Evolutionary conservation across 108 stramenopile species (phyloP).

Genomic region (Discostella pseudostelligera): DNA sequence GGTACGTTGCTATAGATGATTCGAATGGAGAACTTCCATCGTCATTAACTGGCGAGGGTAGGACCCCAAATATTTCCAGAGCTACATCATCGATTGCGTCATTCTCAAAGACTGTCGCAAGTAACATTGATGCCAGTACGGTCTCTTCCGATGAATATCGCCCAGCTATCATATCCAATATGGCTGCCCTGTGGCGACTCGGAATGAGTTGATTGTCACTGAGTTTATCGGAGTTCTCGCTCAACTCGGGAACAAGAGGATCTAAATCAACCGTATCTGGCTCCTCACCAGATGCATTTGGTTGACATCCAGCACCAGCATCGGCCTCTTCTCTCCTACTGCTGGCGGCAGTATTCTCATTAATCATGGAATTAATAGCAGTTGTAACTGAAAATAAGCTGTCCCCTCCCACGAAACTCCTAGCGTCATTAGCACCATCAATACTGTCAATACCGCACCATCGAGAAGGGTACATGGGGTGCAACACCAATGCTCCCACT

Average conservation of each 20-base stretch:
- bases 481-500: constrained; percentile 26
- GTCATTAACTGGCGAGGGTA: constrained; percentile 35
- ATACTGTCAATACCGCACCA: constrained; percentile 12
- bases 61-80: constrained; percentile 46
- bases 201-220: constrained; percentile 5
- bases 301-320: constrained; percentile 36
- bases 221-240: constrained; percentile 12
- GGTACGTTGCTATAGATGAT: constrained; percentile 47
- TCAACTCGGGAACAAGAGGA: constrained; percentile 10
- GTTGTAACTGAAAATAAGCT: constrained; percentile 12
- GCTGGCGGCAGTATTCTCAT: background rate
- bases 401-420: background rate
- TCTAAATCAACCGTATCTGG: constrained; percentile 19
- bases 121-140: constrained; percentile 55
- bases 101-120: constrained; percentile 61
- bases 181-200: constrained; percentile 28
- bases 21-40: constrained; percentile 44
- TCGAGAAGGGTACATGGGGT: constrained; percentile 21
- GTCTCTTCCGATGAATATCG: constrained; percentile 28
- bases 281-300: constrained; percentile 3
- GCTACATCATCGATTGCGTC: constrained; percentile 60
- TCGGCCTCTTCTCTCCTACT: constrained; percentile 33
- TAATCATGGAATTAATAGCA: constrained; percentile 26
- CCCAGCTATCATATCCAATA: constrained; percentile 40
- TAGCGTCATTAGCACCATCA: constrained; percentile 1